Evolutionary conservation across 345 rosid genomes (phyloP).

Genomic region (Isatis tinctoria): DNA sequence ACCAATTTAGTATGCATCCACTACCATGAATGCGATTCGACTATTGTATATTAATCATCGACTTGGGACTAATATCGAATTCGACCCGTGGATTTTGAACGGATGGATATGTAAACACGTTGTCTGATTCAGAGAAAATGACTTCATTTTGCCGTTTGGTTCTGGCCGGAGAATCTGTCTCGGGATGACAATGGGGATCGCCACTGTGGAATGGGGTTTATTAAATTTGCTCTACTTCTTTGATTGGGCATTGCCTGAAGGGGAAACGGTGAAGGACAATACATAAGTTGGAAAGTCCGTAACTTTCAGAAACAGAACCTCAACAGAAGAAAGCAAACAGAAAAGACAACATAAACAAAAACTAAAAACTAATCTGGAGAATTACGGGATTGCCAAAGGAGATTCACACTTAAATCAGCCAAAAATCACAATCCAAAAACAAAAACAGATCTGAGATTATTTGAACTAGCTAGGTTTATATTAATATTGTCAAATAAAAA

Average conservation of each 20-base stretch:
- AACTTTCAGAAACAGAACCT: no score
- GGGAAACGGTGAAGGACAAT: conserved; percentile 13
- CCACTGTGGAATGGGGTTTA: conserved; percentile 6
- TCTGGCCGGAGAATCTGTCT: conserved; percentile 35
- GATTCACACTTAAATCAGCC: no score
- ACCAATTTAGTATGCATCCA: background rate
- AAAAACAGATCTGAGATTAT: no score
- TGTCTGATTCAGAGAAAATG: background rate
- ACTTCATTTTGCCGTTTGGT: conserved; percentile 42
- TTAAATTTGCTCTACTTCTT: conserved; percentile 26
- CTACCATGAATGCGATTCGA: background rate
- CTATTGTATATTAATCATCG: background rate
- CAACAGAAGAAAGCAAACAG: no score
- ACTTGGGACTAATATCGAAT: background rate
- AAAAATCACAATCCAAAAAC: no score
- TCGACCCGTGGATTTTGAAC: background rate
- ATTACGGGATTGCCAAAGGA: no score
- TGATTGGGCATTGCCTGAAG: conserved; percentile 23
- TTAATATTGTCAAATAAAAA: no score
- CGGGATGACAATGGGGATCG: conserved; percentile 14
- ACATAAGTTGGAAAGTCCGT: no score
- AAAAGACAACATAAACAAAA: no score
- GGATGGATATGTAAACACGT: background rate
- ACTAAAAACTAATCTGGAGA: no score
- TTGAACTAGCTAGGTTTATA: no score